Evolutionary conservation across 2,329 filamentous ascomycete species (phyloP), one percentile per base, ranked within the genome.

Genomic region (Curvularia eragrostidis): DNA sequence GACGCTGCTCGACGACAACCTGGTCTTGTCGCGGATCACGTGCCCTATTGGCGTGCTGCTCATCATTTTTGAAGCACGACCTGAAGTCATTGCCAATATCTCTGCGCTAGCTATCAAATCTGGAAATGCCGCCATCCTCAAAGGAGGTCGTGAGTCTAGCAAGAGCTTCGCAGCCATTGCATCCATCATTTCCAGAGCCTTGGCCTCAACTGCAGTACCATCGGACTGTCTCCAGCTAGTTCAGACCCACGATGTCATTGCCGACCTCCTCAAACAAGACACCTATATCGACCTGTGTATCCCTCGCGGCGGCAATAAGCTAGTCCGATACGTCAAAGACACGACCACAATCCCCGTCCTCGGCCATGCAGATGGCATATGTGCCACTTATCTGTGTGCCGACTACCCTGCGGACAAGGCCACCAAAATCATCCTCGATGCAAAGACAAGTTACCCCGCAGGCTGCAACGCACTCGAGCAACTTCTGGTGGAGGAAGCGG

Each of bases 1-100:
- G 62, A 98, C 93, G 43, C 85, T 89, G 56, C 85, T 99, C 10
- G 95, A 98, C 76, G 90, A 97, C 67, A 90, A 89, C 52, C 84
- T 99, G 52, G 84, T 89, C 51, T 84, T 99, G 58, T 92, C 97
- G 74, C 88, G 93, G 62, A 90, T 97, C 46, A 93, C 91, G 39
- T 97, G 92, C 75, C 95, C 95, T 5, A 98, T 99, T 67, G 95
- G 95, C 58, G 93, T 98, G n/a, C 86, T 99, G 41, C 85, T 99
- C 66, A 95, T 99, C 79, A 98, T 99, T 73, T 99, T 99, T 74
- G 95, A 99, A 80, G 95, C 95, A 34, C 90, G 95, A 7, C 95
- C 95, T 6, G 95, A 99, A 79, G 95, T 99, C 64, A 97, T 99
- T 73, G 95, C 94, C 73, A 99, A 99, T 78, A 98, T 99, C 72